Evolutionary conservation across 1,139 yeast genomes (phyloP), one percentile per base, ranked within the genome.

Genomic region (Lodderomyces orthopsilosis): DNA sequence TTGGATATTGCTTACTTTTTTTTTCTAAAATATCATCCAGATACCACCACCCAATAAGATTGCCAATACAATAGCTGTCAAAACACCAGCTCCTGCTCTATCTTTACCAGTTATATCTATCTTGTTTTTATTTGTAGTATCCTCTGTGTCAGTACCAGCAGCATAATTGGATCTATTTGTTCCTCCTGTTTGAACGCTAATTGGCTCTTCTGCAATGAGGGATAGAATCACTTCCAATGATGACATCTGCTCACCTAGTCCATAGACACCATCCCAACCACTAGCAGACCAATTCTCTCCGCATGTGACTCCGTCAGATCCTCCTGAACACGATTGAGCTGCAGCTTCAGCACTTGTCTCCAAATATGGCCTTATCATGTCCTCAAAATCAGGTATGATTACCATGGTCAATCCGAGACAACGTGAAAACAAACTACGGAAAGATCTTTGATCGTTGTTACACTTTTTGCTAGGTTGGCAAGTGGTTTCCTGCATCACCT

Each of bases 211-310:
- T 27, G 58, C 53, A 22, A 63, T 52, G 46, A 70, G 59, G 27
- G 71, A 61, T 42, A 63, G 54, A 41, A 87, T 74, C n/a, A 78
- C 77, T 55, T 85, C 95, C 46, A 87, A 66, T 0, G 95, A 91
- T 43, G 77, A 69, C 75, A 84, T 79, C 59, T 87, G 91, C 60
- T 87, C 93, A 33, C 95, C 95, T 18, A 87, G 66, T 5, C 95
- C 94, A 57, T 74, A 85, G 35, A 58, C 55, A 3, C 79, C 83
- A 63, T 86, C 94, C 80, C 85, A 82, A 8, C 71, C 65, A 28
- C 62, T 65, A 32, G 59, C 56, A 12, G 69, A 55, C 94, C 94
- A 86, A 55, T 76, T 68, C 50, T 77, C 66, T 21, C 93, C 93
- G 64, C 94, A 86, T 0, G 93, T 85, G 49, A 79, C 81, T n/a